These are phyloP conservation scores for Polytrichum commune DNA, from an alignment of 225 moss, liverwort and hornwort genomes.

Conservation along the genomic window DNA sequence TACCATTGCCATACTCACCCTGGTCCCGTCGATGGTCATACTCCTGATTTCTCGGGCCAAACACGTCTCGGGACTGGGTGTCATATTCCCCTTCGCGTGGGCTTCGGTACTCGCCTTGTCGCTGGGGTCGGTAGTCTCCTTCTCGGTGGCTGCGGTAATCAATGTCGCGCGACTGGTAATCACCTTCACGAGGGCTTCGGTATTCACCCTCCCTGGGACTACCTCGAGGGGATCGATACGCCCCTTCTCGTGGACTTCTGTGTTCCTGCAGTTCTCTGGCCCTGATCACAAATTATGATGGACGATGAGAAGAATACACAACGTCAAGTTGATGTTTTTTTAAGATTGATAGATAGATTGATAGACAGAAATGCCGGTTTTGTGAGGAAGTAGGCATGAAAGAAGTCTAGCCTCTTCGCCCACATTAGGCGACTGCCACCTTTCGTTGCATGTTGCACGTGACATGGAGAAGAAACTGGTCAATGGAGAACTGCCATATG, in stretches of 20 bases:
- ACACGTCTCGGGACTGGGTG: background rate
- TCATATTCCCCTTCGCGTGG: conserved; percentile 1
- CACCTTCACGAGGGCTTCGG: background rate
- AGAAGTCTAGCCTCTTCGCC: too few relatives aligned
- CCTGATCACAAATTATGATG: too few relatives aligned
- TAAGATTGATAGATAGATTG: too few relatives aligned
- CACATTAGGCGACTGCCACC: too few relatives aligned
- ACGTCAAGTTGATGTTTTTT: too few relatives aligned
- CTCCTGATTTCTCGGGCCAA: background rate
- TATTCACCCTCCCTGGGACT: background rate
- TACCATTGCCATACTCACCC: too few relatives aligned
- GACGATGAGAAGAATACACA: too few relatives aligned
- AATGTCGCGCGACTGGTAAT: background rate
- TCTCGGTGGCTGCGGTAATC: background rate
- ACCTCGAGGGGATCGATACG: background rate
- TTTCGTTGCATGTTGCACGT: too few relatives aligned
- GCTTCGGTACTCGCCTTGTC: background rate
- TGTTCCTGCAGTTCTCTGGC: background rate
- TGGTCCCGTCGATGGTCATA: background rate
- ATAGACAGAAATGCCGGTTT: too few relatives aligned
- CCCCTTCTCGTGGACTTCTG: background rate
- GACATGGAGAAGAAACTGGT: too few relatives aligned
- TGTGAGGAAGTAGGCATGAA: too few relatives aligned
- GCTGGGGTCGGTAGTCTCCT: background rate
- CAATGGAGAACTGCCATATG: too few relatives aligned